Conservation (phyloP, 148 eudicot species). For the Persicaria maculosa region DNA sequence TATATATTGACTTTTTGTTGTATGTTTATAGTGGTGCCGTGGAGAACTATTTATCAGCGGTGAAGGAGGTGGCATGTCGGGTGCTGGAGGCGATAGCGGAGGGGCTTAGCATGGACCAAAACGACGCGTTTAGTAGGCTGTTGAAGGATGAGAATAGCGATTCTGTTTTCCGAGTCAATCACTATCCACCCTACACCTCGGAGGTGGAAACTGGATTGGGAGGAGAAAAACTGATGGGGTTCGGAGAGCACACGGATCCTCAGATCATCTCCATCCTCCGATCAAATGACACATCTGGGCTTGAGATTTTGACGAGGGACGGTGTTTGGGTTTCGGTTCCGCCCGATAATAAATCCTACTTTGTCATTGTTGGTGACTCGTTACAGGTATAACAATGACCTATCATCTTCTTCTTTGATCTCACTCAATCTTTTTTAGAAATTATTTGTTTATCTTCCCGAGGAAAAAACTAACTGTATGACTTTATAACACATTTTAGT, state of each 20-base stretch:
- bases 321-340: constrained; percentile 47
- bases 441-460: too few relatives aligned
- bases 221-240: constrained; percentile 36
- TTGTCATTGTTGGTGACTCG: constrained; percentile 45
- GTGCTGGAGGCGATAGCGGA: constrained; percentile 43
- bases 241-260: constrained; percentile 79
- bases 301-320: constrained; percentile 33
- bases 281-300: constrained; percentile 46
- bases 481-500: too few relatives aligned
- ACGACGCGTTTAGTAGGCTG: constrained; percentile 28
- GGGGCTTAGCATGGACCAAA: constrained; percentile 30
- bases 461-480: too few relatives aligned
- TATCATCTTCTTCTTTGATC: too few relatives aligned
- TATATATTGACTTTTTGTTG: too few relatives aligned
- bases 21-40: constrained; percentile 29
- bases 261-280: constrained; percentile 52
- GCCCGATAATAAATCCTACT: constrained; percentile 35
- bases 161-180: constrained; percentile 44
- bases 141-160: constrained; percentile 40
- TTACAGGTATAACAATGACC: constrained; percentile 17
- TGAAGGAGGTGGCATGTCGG: constrained; percentile 31
- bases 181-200: constrained; percentile 51
- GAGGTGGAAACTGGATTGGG: constrained; percentile 21
- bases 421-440: too few relatives aligned
- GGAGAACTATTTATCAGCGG: constrained; percentile 27